A percentile compares a stretch with the other conserved stretches of the same genome.
phyloP scores from a whole-genome alignment of 345 rosid species.

The Citrus unshiu region DNA sequence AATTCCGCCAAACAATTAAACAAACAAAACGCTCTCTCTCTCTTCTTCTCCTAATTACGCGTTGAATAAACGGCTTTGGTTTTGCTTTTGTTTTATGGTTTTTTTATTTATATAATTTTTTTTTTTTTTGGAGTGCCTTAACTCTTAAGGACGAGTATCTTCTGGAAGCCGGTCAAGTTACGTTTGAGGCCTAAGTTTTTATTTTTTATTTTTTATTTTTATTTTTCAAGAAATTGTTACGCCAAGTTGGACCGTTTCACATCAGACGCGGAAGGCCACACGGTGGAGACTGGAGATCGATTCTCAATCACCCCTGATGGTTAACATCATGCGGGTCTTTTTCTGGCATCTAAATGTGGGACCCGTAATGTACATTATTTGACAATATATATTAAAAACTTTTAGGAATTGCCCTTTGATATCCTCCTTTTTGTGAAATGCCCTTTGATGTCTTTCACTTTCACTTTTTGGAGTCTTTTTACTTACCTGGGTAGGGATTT shows the following conservation, averaged over 20 bases:
- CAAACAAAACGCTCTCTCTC: background rate
- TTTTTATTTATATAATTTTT: background rate
- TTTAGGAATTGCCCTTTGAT: no score
- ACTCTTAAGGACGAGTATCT: background rate
- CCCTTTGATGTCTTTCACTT: no score
- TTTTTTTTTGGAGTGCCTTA: background rate
- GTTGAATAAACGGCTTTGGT: background rate
- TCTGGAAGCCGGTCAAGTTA: constrained; percentile 19
- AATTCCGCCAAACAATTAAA: background rate
- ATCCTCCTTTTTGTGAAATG: no score
- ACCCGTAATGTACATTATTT: no score
- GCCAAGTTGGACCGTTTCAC: constrained; percentile 12
- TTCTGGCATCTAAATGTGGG: background rate
- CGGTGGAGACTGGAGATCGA: background rate
- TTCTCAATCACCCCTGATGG: background rate
- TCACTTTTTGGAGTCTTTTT: no score
- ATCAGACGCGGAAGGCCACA: background rate
- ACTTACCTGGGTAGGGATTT: no score
- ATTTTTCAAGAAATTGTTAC: background rate
- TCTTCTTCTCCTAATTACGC: constrained; percentile 1
- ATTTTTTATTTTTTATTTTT: background rate
- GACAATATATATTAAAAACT: no score
- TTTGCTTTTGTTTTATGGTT: background rate
- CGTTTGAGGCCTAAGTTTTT: background rate
- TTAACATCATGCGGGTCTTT: background rate